These are phyloP conservation scores for Hebeloma cylindrosporum DNA, from an alignment of 768 basidiomycete species.

Conservation along the genomic window DNA sequence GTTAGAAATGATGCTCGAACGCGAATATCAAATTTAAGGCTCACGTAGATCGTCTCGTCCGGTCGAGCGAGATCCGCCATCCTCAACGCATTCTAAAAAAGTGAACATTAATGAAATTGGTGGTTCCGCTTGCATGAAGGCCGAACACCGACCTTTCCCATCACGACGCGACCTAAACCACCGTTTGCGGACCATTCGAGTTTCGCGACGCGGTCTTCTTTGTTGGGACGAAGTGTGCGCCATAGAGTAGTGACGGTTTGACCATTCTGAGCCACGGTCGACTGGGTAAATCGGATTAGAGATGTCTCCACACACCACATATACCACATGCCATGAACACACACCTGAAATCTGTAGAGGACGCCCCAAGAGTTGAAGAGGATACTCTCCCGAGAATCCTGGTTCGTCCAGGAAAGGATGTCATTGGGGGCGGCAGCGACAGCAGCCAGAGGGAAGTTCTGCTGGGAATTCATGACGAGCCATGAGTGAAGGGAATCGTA, in stretches of 20 bases:
- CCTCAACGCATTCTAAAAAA: constrained; percentile 44
- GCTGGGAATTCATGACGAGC: constrained; percentile 22
- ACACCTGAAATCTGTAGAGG: constrained; percentile 77
- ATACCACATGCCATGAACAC: constrained; percentile 20
- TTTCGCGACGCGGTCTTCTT: constrained; percentile 86
- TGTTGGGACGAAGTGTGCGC: constrained; percentile 79
- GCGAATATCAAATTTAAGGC: constrained; percentile 10
- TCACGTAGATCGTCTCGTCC: constrained; percentile 61
- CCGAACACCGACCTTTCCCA: constrained; percentile 66
- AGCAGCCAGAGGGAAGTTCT: constrained; percentile 23
- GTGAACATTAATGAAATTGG: constrained; percentile 15
- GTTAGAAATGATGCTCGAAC: constrained; percentile 11
- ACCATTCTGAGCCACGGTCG: constrained; percentile 59
- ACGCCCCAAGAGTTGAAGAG: constrained; percentile 83
- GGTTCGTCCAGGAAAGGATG: constrained; percentile 83
- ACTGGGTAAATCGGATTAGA: constrained; percentile 46
- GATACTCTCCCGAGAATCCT: constrained; percentile 80
- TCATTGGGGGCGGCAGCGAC: constrained; percentile 53
- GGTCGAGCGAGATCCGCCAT: constrained; percentile 82
- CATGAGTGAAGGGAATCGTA: too few relatives aligned
- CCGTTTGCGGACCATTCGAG: constrained; percentile 86
- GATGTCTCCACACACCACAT: constrained; percentile 4
- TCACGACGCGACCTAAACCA: constrained; percentile 79
- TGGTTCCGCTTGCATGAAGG: constrained; percentile 2
- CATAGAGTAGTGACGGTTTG: constrained; percentile 76